These are phyloP conservation scores for Lasiodiplodia sp. DNA, from an alignment of 2,329 filamentous ascomycete genomes.

Conservation along the genomic window DNA sequence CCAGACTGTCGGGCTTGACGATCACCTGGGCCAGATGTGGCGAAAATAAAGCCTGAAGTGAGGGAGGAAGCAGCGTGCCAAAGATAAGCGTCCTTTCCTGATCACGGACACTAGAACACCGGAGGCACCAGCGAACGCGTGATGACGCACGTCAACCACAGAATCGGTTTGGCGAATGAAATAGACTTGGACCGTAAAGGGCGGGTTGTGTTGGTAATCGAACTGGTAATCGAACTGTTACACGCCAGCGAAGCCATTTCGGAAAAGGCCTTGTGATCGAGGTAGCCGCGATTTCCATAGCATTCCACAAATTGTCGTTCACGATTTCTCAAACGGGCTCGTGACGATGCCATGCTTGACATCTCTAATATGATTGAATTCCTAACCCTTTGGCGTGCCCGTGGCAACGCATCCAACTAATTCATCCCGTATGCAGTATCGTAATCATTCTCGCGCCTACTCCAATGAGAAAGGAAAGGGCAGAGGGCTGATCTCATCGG, in stretches of 20 bases:
- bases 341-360: neutral
- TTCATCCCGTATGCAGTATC: neutral
- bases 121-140: neutral
- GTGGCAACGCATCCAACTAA: neutral
- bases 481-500: neutral
- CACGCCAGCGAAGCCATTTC: neutral
- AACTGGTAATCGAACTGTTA: neutral
- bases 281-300: neutral
- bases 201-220: neutral
- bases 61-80: neutral
- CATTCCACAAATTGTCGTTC: neutral
- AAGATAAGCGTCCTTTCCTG: conserved; percentile 9
- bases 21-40: neutral
- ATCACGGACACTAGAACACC: neutral
- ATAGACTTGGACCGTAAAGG: too few species aligned
- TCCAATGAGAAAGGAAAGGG: neutral
- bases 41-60: neutral
- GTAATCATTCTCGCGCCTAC: neutral
- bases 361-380: neutral
- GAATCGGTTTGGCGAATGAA: neutral
- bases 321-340: neutral
- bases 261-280: neutral
- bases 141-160: neutral
- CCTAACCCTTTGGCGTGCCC: neutral
- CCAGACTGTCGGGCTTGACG: neutral